Evolutionary conservation across 441 rosid genomes (phyloP).

Genomic region (Biscutella laevigata): DNA sequence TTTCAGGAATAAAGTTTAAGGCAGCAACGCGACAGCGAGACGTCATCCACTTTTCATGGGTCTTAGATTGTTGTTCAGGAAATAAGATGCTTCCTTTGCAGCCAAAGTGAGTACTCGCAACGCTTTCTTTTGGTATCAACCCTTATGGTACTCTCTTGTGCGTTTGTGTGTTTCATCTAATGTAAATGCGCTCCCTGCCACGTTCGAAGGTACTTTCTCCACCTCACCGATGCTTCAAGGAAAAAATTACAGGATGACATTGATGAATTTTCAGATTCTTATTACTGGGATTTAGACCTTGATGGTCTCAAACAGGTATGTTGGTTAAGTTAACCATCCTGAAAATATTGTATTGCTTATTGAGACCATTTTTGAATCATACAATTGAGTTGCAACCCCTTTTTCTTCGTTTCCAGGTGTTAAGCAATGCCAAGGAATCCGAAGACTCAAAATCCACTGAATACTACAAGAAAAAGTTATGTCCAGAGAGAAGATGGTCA

Average conservation of each 20-base stretch:
- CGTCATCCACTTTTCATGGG: conserved; percentile 82
- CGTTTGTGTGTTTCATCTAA: conserved; percentile 2
- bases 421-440: conserved; percentile 47
- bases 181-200: not conserved
- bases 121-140: conserved; percentile 1
- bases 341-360: not conserved
- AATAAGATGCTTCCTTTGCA: conserved; percentile 71
- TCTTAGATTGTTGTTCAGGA: conserved; percentile 71
- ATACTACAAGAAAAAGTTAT: conserved; percentile 53
- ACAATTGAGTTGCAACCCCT: not conserved
- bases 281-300: conserved; percentile 71
- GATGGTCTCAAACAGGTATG: conserved; percentile 70
- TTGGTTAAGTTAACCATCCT: not conserved
- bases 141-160: conserved; percentile 1
- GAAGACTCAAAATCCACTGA: conserved; percentile 42
- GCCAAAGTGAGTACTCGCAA: conserved; percentile 55
- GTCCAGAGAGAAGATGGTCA: conserved; percentile 71
- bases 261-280: conserved; percentile 82
- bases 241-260: conserved; percentile 70
- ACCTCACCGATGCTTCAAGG: conserved; percentile 65
- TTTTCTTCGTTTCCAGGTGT: conserved; percentile 45
- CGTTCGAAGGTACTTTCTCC: conserved; percentile 68
- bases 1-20: conserved; percentile 79
- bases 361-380: not conserved
- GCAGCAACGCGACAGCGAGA: conserved; percentile 80